phyloP scores from a whole-genome alignment of 2,329 filamentous ascomycete genomes.

The Sphaerulina musiva region DNA sequence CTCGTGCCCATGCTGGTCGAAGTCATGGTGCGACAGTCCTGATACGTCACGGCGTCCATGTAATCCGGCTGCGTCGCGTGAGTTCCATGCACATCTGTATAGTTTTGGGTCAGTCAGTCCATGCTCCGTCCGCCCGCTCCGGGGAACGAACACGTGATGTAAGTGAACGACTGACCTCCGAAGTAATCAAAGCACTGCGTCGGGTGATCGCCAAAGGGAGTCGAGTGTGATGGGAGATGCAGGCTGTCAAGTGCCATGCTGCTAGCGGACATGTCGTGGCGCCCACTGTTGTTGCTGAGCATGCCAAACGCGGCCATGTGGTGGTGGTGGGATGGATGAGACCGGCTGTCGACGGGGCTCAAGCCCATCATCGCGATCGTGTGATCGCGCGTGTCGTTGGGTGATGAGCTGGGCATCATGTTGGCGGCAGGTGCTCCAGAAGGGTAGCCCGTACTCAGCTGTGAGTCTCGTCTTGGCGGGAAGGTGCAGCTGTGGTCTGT shows the following conservation, averaged over 20 bases:
- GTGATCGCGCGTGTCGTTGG: neutral
- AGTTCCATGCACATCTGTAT: neutral
- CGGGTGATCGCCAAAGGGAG: neutral
- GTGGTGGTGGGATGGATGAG: neutral
- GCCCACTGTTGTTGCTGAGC: neutral
- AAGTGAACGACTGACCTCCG: neutral
- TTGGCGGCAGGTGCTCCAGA: neutral
- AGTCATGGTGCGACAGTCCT: neutral
- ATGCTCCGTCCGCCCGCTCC: neutral
- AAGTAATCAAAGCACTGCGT: constrained; percentile 4
- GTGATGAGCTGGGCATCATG: neutral
- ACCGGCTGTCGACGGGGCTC: neutral
- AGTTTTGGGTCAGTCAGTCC: neutral
- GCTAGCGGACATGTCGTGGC: neutral
- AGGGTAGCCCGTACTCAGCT: neutral
- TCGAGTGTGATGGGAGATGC: neutral
- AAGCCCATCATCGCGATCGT: neutral
- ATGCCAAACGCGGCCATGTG: neutral
- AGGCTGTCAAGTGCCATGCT: neutral
- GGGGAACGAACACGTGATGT: neutral
- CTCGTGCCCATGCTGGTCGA: constrained; percentile 1
- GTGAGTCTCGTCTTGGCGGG: neutral
- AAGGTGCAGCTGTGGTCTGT: neutral
- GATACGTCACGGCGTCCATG: neutral
- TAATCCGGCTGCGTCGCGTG: neutral